A percentile compares a stretch with the other conserved stretches of the same genome.
These are phyloP conservation scores for Salix viminalis DNA, from an alignment of 345 rosid genomes.

Conservation along the genomic window DNA sequence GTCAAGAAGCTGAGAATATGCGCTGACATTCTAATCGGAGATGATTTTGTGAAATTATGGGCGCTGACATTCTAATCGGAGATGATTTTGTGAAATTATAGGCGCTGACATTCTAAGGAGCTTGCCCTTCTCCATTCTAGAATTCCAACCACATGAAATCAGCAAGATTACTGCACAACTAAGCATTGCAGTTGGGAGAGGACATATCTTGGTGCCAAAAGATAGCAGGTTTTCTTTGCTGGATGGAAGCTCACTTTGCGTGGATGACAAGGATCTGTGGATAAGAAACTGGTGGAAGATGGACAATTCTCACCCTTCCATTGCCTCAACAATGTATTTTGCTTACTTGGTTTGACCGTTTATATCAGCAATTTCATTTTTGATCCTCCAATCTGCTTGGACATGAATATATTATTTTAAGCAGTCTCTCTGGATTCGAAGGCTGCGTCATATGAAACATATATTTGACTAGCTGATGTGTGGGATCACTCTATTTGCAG, in stretches of 20 bases:
- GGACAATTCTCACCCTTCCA: slow-evolving; percentile 88
- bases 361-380: neutral
- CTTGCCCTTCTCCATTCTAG: too few relatives aligned
- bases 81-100: too few relatives aligned
- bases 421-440: too few relatives aligned
- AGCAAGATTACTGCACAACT: slow-evolving; percentile 88
- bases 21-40: slow-evolving; percentile 74
- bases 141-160: slow-evolving; percentile 59
- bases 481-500: too few relatives aligned
- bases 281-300: slow-evolving; percentile 38
- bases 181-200: slow-evolving; percentile 80
- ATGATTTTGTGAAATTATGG: slow-evolving; percentile 76
- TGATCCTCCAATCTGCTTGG: neutral
- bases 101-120: slow-evolving; percentile 28
- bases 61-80: too few relatives aligned
- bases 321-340: slow-evolving; percentile 69
- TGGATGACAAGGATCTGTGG: slow-evolving; percentile 20
- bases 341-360: slow-evolving; percentile 71
- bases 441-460: neutral
- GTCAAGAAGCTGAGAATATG: slow-evolving; percentile 88
- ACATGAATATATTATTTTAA: neutral
- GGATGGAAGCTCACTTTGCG: slow-evolving; percentile 89
- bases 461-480: too few relatives aligned
- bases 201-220: slow-evolving; percentile 65
- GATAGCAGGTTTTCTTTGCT: slow-evolving; percentile 62